phyloP scores from a whole-genome alignment of 2,329 filamentous ascomycete genomes.

The Tympanopsis confertula region DNA sequence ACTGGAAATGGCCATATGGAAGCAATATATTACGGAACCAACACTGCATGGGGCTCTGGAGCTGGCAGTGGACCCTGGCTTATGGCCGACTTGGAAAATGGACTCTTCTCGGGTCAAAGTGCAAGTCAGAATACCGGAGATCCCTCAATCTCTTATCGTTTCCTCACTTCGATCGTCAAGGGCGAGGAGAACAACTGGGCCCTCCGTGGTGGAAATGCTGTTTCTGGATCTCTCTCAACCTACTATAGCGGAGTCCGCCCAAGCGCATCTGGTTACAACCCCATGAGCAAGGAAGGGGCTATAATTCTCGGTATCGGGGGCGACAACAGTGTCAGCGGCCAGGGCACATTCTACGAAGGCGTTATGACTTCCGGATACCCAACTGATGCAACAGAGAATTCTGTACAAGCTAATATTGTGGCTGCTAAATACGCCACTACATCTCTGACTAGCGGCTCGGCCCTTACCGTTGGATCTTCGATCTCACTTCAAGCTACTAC shows the following conservation, averaged over 20 bases:
- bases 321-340: constrained; percentile 46
- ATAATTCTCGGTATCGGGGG: constrained; percentile 63
- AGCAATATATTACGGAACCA: constrained; percentile 51
- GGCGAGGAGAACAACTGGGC: constrained; percentile 44
- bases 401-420: constrained; percentile 47
- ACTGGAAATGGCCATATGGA: constrained; percentile 59
- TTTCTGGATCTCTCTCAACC: constrained; percentile 39
- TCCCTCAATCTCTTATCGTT: constrained; percentile 39
- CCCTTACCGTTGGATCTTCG: constrained; percentile 32
- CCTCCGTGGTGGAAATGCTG: constrained; percentile 43
- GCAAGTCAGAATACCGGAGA: constrained; percentile 33
- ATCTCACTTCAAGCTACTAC: constrained; percentile 45
- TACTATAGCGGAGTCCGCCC: constrained; percentile 48
- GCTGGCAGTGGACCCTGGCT: constrained; percentile 51
- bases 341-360: constrained; percentile 56
- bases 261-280: constrained; percentile 37
- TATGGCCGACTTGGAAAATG: constrained; percentile 60
- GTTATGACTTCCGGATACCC: constrained; percentile 53
- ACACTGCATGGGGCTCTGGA: constrained; percentile 41
- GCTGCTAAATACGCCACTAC: constrained; percentile 40
- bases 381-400: constrained; percentile 42
- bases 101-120: constrained; percentile 44
- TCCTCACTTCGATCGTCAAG: constrained; percentile 45
- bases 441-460: constrained; percentile 32
- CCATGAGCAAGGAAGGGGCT: constrained; percentile 53